Evolutionary conservation across 2,329 filamentous ascomycete genomes (phyloP).

Genomic region (Dothiorella sarmentorum): DNA sequence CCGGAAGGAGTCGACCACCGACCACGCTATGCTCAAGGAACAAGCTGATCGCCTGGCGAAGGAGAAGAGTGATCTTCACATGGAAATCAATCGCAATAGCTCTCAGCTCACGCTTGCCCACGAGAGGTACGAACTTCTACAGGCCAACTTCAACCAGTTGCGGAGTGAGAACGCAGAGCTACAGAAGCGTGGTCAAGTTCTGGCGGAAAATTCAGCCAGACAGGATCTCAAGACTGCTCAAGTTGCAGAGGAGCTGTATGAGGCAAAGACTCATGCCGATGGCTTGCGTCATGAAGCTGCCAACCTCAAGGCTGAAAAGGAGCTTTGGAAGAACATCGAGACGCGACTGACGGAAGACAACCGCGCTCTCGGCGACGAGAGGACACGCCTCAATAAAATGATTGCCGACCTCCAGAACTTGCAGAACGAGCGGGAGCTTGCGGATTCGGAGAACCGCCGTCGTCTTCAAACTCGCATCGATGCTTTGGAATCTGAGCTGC

Average conservation of each 20-base stretch:
- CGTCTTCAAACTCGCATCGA: slow-evolving; percentile 77
- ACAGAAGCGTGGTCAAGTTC: slow-evolving; percentile 72
- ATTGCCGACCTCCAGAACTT: slow-evolving; percentile 82
- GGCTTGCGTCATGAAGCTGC: slow-evolving; percentile 86
- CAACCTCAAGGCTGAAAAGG: slow-evolving; percentile 92
- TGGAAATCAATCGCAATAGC: slow-evolving; percentile 72
- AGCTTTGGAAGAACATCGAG: slow-evolving; percentile 91
- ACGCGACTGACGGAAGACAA: slow-evolving; percentile 85
- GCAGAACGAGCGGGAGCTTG: slow-evolving; percentile 85
- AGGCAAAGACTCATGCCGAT: slow-evolving; percentile 75
- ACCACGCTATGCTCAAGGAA: slow-evolving; percentile 76
- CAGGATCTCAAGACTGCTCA: slow-evolving; percentile 89
- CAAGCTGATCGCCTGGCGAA: slow-evolving; percentile 78
- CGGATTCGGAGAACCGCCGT: slow-evolving; percentile 76
- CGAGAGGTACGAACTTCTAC: slow-evolving; percentile 84
- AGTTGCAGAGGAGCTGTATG: slow-evolving; percentile 87
- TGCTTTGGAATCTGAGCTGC: slow-evolving; percentile 72
- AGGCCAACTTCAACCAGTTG: slow-evolving; percentile 79
- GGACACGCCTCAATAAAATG: slow-evolving; percentile 75
- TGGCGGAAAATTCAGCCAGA: slow-evolving; percentile 81
- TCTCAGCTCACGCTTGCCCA: slow-evolving; percentile 79
- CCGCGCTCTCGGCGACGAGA: slow-evolving; percentile 78
- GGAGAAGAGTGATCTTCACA: slow-evolving; percentile 79
- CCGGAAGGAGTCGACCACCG: slow-evolving; percentile 77
- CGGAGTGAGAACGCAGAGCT: slow-evolving; percentile 83